Evolutionary conservation across 2,329 filamentous ascomycete genomes (phyloP).

Genomic region (Cadophora sp.): DNA sequence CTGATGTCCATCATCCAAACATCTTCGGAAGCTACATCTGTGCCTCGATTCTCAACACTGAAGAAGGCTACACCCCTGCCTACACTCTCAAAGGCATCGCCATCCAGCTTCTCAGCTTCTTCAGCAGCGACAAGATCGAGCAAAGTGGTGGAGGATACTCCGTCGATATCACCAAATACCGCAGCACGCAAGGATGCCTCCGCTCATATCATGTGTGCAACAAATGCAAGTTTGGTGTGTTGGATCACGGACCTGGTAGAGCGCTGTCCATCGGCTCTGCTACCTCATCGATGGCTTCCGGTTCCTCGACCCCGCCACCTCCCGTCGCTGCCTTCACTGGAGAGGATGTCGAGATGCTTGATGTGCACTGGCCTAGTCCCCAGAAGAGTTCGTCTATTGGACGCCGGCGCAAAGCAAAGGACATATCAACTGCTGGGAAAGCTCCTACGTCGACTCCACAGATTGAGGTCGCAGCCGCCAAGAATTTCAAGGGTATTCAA

Average conservation of each 20-base stretch:
- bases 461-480: neutral
- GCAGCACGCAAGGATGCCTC: conserved; percentile 1
- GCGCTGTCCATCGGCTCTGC: neutral
- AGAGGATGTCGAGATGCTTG: neutral
- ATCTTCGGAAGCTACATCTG: conserved; percentile 54
- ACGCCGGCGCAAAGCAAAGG: neutral
- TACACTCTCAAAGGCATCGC: conserved; percentile 57
- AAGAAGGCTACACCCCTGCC: conserved; percentile 54
- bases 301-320: neutral
- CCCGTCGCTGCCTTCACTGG: neutral
- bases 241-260: neutral
- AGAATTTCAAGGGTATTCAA: conserved; percentile 4
- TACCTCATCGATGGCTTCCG: conserved; percentile 22
- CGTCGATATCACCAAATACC: conserved; percentile 42
- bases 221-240: conserved; percentile 34
- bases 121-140: conserved; percentile 54
- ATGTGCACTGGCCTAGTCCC: neutral
- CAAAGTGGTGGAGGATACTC: conserved; percentile 43
- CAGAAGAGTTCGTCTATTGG: conserved; percentile 5
- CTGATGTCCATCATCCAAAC: conserved; percentile 52
- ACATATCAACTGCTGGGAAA: neutral
- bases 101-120: conserved; percentile 60
- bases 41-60: conserved; percentile 52
- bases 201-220: conserved; percentile 29
- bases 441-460: conserved; percentile 1